Percentiles rank a stretch among this genome's conserved stretches.
These are phyloP conservation scores for Cynanchum wilfordii DNA, from an alignment of 257 asterid genomes.

Conservation along the genomic window DNA sequence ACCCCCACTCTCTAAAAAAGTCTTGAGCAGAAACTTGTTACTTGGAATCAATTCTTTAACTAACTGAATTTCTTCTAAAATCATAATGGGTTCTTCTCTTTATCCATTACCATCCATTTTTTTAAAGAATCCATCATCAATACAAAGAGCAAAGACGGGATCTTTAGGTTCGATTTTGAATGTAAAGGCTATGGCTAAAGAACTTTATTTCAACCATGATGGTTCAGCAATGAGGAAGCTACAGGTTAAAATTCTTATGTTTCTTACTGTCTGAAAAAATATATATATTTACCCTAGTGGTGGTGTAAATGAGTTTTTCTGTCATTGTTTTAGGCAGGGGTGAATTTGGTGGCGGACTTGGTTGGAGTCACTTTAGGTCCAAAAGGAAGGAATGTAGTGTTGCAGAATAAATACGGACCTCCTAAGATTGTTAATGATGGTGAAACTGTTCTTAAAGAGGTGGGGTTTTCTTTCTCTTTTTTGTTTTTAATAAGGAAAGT, in stretches of 20 bases:
- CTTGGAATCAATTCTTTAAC: neutral
- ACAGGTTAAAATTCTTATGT: constrained; percentile 30
- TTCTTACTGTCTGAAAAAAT: neutral
- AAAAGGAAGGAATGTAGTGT: constrained; percentile 85
- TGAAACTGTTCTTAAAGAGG: constrained; percentile 89
- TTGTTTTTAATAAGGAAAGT: neutral
- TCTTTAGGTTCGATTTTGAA: constrained; percentile 31
- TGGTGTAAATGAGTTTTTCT: neutral
- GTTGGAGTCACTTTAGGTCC: constrained; percentile 90
- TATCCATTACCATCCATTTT: constrained; percentile 45
- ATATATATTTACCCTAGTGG: no score
- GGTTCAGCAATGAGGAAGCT: constrained; percentile 76
- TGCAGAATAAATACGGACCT: constrained; percentile 90
- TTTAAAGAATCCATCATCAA: constrained; percentile 32
- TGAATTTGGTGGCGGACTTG: constrained; percentile 65
- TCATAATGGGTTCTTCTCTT: constrained; percentile 57
- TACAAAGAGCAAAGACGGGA: constrained; percentile 30
- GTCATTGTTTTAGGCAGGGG: constrained; percentile 59
- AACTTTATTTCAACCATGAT: constrained; percentile 71
- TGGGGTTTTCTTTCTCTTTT: constrained; percentile 1
- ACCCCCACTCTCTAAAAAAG: constrained; percentile 2
- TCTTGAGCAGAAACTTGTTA: neutral
- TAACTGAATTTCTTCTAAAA: neutral
- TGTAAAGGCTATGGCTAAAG: constrained; percentile 64
- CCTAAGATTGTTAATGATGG: constrained; percentile 94